A percentile compares a stretch with the other conserved stretches of the same genome.
These are phyloP conservation scores for Mrakia blollopis DNA, from an alignment of 768 basidiomycete genomes.

Conservation along the genomic window DNA sequence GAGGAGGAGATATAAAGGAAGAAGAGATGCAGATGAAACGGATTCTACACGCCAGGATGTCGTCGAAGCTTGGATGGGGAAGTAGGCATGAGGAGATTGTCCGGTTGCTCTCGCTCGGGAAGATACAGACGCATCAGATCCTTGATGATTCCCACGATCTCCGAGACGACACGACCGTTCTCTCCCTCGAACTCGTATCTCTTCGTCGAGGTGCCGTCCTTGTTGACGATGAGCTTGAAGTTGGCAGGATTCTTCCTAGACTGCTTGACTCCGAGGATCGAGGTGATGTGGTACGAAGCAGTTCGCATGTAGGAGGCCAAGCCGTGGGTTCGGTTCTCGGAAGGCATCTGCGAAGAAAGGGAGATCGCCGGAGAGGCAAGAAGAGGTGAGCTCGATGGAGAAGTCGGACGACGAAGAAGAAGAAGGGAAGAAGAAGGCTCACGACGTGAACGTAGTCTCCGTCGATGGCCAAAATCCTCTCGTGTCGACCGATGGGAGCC, in stretches of 20 bases:
- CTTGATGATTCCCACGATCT: slow-evolving; percentile 40
- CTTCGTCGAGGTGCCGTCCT: slow-evolving; percentile 62
- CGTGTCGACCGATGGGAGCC: slow-evolving; percentile 86
- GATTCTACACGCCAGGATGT: neutral
- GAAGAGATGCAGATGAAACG: neutral
- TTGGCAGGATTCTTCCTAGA: slow-evolving; percentile 67
- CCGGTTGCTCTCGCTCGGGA: slow-evolving; percentile 3
- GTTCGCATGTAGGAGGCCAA: slow-evolving; percentile 67
- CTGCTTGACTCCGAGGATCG: slow-evolving; percentile 76
- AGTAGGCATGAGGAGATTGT: slow-evolving; percentile 9
- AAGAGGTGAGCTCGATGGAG: slow-evolving; percentile 53
- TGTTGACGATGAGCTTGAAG: slow-evolving; percentile 82
- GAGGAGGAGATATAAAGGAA: too few relatives aligned
- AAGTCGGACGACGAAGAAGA: neutral
- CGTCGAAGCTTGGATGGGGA: slow-evolving; percentile 5
- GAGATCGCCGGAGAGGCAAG: slow-evolving; percentile 79
- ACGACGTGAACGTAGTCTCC: slow-evolving; percentile 55
- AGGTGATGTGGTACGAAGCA: slow-evolving; percentile 84
- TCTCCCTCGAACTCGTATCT: slow-evolving; percentile 97
- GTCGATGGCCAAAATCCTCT: slow-evolving; percentile 87
- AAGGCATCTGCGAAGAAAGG: too few relatives aligned
- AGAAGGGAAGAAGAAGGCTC: neutral
- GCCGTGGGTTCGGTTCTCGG: slow-evolving; percentile 51
- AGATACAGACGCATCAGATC: slow-evolving; percentile 21
- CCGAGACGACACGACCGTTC: slow-evolving; percentile 70